phyloP scores from a whole-genome alignment of 768 basidiomycete species.

The Coprinopsis cinerea region DNA sequence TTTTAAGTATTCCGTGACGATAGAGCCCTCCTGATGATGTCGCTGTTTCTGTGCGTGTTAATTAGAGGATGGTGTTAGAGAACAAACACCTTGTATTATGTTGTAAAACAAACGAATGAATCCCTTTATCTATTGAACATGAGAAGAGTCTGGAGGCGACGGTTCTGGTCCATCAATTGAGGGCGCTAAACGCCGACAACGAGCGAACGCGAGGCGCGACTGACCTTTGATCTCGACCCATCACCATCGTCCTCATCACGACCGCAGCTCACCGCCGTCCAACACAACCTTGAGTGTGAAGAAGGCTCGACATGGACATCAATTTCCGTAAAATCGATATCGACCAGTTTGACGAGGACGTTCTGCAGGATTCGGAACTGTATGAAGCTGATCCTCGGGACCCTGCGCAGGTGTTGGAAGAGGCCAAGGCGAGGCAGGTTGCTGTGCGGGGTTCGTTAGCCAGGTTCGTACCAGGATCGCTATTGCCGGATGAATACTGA shows the following conservation, averaged over 20 bases:
- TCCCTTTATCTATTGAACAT: too few relatives aligned
- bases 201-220: too few relatives aligned
- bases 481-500: neutral
- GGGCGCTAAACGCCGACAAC: neutral
- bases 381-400: constrained; percentile 82
- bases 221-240: neutral
- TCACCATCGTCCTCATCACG: neutral
- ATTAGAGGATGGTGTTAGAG: neutral
- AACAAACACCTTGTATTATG: neutral
- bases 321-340: constrained; percentile 93
- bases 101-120: neutral
- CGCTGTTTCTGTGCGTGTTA: neutral
- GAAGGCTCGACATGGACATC: constrained; percentile 29
- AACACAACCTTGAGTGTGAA: neutral
- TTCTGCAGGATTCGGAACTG: constrained; percentile 76
- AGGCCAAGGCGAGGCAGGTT: constrained; percentile 68
- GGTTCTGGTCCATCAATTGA: neutral
- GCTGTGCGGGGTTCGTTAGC: constrained; percentile 70
- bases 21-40: too few relatives aligned
- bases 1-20: too few relatives aligned
- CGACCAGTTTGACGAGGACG: constrained; percentile 90
- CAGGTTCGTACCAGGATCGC: constrained; percentile 45
- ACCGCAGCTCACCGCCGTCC: neutral
- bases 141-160: too few relatives aligned
- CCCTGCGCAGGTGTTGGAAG: constrained; percentile 64